A percentile compares a stretch with the other conserved stretches of the same genome.
Evolutionary conservation across 225 moss, liverwort and hornwort species (phyloP).

Genomic region (Polytrichum commune): DNA sequence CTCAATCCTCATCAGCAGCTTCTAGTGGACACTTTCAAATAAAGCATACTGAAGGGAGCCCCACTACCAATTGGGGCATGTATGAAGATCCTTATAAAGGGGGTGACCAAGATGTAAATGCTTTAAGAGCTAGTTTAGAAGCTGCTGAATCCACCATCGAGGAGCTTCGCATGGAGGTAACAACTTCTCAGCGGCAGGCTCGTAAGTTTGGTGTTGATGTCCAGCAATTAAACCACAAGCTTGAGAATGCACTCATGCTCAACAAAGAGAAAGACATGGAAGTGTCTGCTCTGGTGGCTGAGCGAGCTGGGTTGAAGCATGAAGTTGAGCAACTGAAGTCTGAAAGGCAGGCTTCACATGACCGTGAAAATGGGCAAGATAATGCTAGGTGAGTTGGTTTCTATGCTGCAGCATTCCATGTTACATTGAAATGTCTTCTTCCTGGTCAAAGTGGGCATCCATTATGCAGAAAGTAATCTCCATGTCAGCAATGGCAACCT

Average conservation of each 20-base stretch:
- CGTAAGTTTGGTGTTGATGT: slow-evolving; percentile 44
- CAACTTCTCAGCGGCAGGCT: slow-evolving; percentile 36
- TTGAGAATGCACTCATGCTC: slow-evolving; percentile 31
- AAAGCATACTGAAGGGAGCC: slow-evolving; percentile 26
- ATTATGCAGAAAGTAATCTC: too few species aligned
- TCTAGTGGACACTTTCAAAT: slow-evolving; percentile 20
- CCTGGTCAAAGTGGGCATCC: too few species aligned
- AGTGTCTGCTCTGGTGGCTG: slow-evolving; percentile 44
- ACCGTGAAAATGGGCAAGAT: slow-evolving; percentile 46
- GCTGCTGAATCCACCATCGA: slow-evolving; percentile 63
- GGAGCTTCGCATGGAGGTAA: slow-evolving; percentile 49
- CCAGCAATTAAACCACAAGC: slow-evolving; percentile 41
- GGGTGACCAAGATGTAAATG: slow-evolving; percentile 11
- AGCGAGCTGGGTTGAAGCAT: slow-evolving; percentile 48
- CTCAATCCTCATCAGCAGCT: slow-evolving; percentile 30
- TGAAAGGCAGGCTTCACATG: slow-evolving; percentile 44
- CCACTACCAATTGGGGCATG: slow-evolving; percentile 37
- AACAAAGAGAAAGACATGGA: slow-evolving; percentile 48
- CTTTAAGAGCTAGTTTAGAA: slow-evolving; percentile 37
- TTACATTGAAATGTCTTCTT: too few species aligned
- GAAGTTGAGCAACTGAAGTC: slow-evolving; percentile 50
- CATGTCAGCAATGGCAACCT: too few species aligned
- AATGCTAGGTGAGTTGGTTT: slow-evolving; percentile 19
- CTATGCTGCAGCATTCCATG: not conserved
- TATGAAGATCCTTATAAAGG: not conserved